A percentile compares a stretch with the other conserved stretches of the same genome.
phyloP scores from a whole-genome alignment of 106 monocot genomes.

The Ottelia alismoides region DNA sequence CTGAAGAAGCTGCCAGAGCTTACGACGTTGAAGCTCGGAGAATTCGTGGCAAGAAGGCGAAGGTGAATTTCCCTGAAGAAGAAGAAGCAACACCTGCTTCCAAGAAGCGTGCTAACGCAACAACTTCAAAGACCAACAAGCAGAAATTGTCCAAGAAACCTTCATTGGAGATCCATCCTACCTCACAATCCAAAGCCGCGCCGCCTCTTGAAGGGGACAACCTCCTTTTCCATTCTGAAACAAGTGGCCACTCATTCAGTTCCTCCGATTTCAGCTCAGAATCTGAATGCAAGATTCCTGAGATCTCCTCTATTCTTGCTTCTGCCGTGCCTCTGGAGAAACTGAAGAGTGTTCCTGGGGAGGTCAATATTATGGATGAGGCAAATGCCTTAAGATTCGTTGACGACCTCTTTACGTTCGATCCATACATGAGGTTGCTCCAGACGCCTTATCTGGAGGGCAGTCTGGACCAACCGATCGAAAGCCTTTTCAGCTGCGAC shows the following conservation, averaged over 20 bases:
- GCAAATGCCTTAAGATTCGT: conserved; percentile 12
- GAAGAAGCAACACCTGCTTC: neutral
- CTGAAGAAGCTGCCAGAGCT: conserved; percentile 81
- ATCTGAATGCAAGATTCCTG: conserved; percentile 17
- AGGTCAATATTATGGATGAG: conserved; percentile 15
- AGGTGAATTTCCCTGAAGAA: conserved; percentile 66
- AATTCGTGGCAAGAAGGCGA: conserved; percentile 74
- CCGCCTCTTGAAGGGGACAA: conserved; percentile 4
- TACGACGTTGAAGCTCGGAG: conserved; percentile 69
- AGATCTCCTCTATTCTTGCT: conserved; percentile 24
- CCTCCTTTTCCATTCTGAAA: conserved; percentile 17
- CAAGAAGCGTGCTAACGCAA: conserved; percentile 5
- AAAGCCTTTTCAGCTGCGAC: conserved; percentile 24
- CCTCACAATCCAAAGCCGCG: neutral
- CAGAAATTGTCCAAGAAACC: conserved; percentile 11
- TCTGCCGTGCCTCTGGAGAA: conserved; percentile 24
- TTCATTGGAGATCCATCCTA: neutral
- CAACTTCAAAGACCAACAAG: conserved; percentile 4
- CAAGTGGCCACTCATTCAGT: conserved; percentile 29
- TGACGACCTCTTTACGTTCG: conserved; percentile 38
- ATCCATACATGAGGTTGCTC: conserved; percentile 38
- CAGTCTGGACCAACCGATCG: conserved; percentile 15
- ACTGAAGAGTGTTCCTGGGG: conserved; percentile 24
- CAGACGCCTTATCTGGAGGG: conserved; percentile 33
- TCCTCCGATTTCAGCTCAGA: conserved; percentile 17